Conservation (phyloP, 108 stramenopile species). For the Seminavis robusta region DNA sequence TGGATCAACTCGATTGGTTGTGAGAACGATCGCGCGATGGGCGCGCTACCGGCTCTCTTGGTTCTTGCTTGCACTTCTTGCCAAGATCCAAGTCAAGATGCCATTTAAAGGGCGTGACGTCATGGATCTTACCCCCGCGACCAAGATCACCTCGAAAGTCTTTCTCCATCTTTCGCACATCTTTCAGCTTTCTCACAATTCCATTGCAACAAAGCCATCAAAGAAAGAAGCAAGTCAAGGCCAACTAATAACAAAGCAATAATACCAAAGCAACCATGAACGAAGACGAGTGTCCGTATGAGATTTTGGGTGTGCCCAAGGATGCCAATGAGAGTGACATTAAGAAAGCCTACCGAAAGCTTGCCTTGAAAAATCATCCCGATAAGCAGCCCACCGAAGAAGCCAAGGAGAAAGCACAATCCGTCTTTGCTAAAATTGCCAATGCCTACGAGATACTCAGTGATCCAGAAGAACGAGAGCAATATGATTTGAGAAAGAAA, state of each 20-base stretch:
- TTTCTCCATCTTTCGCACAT: too few relatives aligned
- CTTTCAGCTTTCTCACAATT: too few relatives aligned
- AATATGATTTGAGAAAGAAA: conserved; percentile 41
- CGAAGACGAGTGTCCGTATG: conserved; percentile 55
- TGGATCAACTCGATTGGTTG: too few relatives aligned
- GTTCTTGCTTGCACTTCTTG: too few relatives aligned
- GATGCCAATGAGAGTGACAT: conserved; percentile 66
- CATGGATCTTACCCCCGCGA: too few relatives aligned
- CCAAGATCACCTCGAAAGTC: too few relatives aligned
- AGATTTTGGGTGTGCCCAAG: conserved; percentile 64
- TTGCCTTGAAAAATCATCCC: conserved; percentile 60
- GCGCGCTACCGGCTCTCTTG: too few relatives aligned
- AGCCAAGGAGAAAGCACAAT: conserved; percentile 11
- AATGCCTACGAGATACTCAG: conserved; percentile 79
- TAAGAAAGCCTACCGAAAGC: conserved; percentile 70
- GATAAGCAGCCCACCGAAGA: conserved; percentile 49
- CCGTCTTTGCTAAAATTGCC: conserved; percentile 64
- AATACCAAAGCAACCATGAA: conserved; percentile 12
- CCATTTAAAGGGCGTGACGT: too few relatives aligned
- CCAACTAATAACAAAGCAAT: background rate
- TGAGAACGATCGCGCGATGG: too few relatives aligned
- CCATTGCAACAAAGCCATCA: too few relatives aligned
- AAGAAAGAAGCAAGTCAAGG: too few relatives aligned
- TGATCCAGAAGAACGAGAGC: conserved; percentile 56
- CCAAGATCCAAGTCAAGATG: too few relatives aligned